A percentile compares a stretch with the other conserved stretches of the same genome.
Evolutionary conservation across 306 rosid species (phyloP).

Genomic region (Lathyrus oleraceus): DNA sequence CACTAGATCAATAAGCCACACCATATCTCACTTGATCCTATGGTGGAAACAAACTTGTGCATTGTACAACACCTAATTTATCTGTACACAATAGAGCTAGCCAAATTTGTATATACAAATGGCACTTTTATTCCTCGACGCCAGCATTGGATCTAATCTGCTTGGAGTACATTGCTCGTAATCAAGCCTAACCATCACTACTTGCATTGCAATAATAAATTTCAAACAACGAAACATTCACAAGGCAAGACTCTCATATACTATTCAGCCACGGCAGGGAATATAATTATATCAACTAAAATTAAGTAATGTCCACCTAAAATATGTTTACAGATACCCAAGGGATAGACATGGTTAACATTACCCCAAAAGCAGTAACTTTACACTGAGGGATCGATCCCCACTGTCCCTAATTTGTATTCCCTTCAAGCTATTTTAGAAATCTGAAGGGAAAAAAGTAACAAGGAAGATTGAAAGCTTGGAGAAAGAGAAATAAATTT

Average conservation of each 20-base stretch:
- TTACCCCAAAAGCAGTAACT: background rate
- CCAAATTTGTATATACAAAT: background rate
- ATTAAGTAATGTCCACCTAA: background rate
- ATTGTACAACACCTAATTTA: too few relatives aligned
- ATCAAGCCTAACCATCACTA: slow-evolving; percentile 10
- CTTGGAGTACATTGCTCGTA: slow-evolving; percentile 1
- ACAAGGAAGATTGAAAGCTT: background rate
- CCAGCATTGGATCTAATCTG: background rate
- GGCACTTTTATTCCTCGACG: background rate
- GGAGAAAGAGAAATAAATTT: background rate
- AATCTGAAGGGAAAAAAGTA: background rate
- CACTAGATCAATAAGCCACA: too few relatives aligned
- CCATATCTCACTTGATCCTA: too few relatives aligned
- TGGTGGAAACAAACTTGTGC: too few relatives aligned
- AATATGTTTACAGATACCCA: background rate
- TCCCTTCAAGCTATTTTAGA: background rate
- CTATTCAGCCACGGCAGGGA: background rate
- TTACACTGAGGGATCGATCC: background rate
- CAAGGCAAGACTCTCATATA: background rate
- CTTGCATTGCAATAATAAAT: slow-evolving; percentile 9
- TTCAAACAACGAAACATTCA: background rate
- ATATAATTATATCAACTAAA: background rate
- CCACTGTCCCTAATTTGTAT: background rate
- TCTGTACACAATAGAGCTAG: too few relatives aligned
- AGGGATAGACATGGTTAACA: slow-evolving; percentile 9